These are phyloP conservation scores for Tagetes erecta DNA, from an alignment of 129 eudicot species.

Conservation along the genomic window DNA sequence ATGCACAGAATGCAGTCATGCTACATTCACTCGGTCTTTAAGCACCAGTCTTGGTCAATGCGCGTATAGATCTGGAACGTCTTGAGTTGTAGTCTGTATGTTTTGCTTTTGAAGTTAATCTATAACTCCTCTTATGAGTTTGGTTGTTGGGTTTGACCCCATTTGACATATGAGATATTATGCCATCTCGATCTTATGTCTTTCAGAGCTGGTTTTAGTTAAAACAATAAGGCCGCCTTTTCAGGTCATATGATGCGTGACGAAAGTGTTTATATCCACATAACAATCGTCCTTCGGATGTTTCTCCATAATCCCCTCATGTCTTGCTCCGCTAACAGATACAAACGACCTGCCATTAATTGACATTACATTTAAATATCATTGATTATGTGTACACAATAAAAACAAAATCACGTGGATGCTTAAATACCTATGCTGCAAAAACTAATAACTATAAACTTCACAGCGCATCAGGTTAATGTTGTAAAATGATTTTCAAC, in stretches of 20 bases:
- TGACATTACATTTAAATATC: not conserved
- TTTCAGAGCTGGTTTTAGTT: not conserved
- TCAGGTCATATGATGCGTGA: not conserved
- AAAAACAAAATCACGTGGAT: not conserved
- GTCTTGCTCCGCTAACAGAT: too few species aligned
- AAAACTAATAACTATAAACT: not conserved
- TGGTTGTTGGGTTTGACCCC: constrained; percentile 20
- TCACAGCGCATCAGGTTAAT: not conserved
- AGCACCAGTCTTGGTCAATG: not conserved
- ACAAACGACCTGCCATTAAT: too few species aligned
- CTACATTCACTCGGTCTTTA: constrained; percentile 75
- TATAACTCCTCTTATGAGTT: constrained; percentile 3
- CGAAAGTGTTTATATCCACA: too few species aligned
- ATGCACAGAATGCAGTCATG: constrained; percentile 97
- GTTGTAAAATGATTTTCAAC: not conserved
- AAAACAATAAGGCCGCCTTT: not conserved
- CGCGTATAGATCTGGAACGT: constrained; percentile 14
- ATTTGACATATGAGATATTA: constrained; percentile 13
- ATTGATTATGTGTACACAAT: not conserved
- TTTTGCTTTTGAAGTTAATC: constrained; percentile 8
- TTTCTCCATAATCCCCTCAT: too few species aligned
- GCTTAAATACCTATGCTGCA: not conserved
- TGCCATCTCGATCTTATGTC: not conserved
- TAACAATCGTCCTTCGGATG: too few species aligned
- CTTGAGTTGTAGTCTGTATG: constrained; percentile 15